Evolutionary conservation across 2,329 filamentous ascomycete species (phyloP), one percentile per base, ranked within the genome.

Genomic region (Colletotrichum agaves): DNA sequence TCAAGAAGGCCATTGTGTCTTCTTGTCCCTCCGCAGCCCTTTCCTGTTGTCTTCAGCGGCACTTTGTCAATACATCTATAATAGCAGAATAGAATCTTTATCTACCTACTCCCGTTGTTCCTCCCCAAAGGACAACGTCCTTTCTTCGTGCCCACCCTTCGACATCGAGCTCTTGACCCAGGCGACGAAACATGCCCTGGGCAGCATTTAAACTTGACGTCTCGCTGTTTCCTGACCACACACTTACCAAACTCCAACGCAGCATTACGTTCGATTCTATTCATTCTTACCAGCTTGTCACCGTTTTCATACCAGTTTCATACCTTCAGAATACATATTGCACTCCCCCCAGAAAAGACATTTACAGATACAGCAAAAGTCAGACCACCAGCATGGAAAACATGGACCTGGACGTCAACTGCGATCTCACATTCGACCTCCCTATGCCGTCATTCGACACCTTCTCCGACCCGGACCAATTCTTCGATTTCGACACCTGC

Each of bases 401-500:
- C 3, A 46, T 37, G 52, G 23, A 49, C 8, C 27, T 27, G 5
- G 27, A 27, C 44, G 52, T 55, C 31, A 37, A 55, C 13, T 13
- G 15, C n/a, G 15, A 43, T 39, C 39, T 19, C 10, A 2, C 13
- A 10, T 37, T 37, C 15, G 50, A 57, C 50, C 27, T 57, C 23
- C 44, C 37, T 10, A 11, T 13, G 8, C 15, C 39, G 2, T 44
- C 39, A 12, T 67, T 59, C n/a, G 53, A 67, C 17, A n/a, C 39
- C 6, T 33, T 47, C 13, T 5, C 37, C 2, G 60, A 63, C 1
- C 44, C 39, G 2, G 13, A 44, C 13, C 39, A 35, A 3, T 44
- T 59, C 35, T 67, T 64, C 53, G 53, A 64, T 46, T 52, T 63
- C 5, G 61, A 67, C 46, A 46, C 46, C 46, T 64, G 37, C 61